These are phyloP conservation scores for Sugiyamaella xylanicola DNA, from an alignment of 1,139 yeast genomes.

Conservation along the genomic window DNA sequence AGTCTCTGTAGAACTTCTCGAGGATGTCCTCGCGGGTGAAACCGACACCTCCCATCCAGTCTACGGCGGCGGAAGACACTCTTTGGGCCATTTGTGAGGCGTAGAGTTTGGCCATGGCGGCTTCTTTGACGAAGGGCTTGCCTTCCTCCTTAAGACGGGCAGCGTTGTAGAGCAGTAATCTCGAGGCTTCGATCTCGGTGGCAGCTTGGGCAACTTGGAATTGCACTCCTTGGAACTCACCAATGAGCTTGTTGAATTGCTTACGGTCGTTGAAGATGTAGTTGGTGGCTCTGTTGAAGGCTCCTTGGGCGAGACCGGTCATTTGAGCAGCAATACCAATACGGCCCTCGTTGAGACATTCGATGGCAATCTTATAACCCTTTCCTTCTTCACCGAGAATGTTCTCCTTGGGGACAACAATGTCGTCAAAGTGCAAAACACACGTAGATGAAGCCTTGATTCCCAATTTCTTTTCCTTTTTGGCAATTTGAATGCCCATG, in stretches of 20 bases:
- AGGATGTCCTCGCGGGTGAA: conserved; percentile 48
- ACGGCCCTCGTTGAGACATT: conserved; percentile 49
- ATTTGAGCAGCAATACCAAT: conserved; percentile 52
- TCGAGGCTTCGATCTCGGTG: conserved; percentile 49
- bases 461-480: conserved; percentile 50
- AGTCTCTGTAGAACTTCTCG: conserved; percentile 49
- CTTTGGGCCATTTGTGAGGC: conserved; percentile 48
- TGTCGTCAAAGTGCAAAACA: conserved; percentile 47
- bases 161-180: conserved; percentile 49
- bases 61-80: conserved; percentile 47
- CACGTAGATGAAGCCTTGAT: conserved; percentile 51
- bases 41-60: conserved; percentile 54
- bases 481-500: conserved; percentile 47
- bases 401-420: conserved; percentile 47
- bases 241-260: conserved; percentile 49
- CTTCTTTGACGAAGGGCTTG: conserved; percentile 46
- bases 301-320: conserved; percentile 51
- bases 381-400: conserved; percentile 49
- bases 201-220: conserved; percentile 52
- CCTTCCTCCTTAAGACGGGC: conserved; percentile 50
- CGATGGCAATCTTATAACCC: conserved; percentile 51
- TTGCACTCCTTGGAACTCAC: conserved; percentile 52
- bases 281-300: conserved; percentile 46
- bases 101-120: conserved; percentile 50
- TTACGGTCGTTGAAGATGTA: conserved; percentile 48